phyloP scores from a whole-genome alignment of 2,329 filamentous ascomycete genomes.

The Anthostomella pinea region DNA sequence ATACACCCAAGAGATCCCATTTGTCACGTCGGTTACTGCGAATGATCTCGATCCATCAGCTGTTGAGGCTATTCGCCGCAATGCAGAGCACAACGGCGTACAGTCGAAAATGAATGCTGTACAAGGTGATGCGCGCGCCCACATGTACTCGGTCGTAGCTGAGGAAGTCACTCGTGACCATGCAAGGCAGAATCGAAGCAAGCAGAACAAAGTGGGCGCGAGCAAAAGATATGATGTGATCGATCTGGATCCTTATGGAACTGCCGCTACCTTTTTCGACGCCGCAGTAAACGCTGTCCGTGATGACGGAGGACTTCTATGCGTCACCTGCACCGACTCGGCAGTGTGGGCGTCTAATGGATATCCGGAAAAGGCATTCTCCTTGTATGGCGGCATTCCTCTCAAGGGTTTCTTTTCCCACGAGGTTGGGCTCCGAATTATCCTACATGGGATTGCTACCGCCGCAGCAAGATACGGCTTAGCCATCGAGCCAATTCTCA shows the following conservation, averaged over 20 bases:
- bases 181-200: constrained; percentile 36
- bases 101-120: constrained; percentile 68
- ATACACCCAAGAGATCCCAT: constrained; percentile 88
- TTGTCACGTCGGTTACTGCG: constrained; percentile 75
- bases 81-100: constrained; percentile 79
- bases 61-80: constrained; percentile 76
- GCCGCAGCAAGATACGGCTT: constrained; percentile 83
- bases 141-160: constrained; percentile 79
- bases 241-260: constrained; percentile 94
- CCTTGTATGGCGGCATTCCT: constrained; percentile 88
- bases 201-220: constrained; percentile 36
- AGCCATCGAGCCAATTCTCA: constrained; percentile 84
- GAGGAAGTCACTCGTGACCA: constrained; percentile 45
- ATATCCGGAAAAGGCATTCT: constrained; percentile 90
- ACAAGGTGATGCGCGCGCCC: constrained; percentile 78
- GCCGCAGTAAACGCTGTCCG: constrained; percentile 80
- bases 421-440: constrained; percentile 82
- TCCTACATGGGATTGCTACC: constrained; percentile 77
- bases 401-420: constrained; percentile 83
- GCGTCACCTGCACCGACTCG: constrained; percentile 94
- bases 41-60: constrained; percentile 84
- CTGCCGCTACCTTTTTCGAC: constrained; percentile 88
- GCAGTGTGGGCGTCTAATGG: constrained; percentile 92
- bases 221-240: constrained; percentile 83
- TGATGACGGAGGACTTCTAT: constrained; percentile 83